These are phyloP conservation scores for Alternaria sp. DNA, from an alignment of 2,329 filamentous ascomycete species.

Conservation along the genomic window DNA sequence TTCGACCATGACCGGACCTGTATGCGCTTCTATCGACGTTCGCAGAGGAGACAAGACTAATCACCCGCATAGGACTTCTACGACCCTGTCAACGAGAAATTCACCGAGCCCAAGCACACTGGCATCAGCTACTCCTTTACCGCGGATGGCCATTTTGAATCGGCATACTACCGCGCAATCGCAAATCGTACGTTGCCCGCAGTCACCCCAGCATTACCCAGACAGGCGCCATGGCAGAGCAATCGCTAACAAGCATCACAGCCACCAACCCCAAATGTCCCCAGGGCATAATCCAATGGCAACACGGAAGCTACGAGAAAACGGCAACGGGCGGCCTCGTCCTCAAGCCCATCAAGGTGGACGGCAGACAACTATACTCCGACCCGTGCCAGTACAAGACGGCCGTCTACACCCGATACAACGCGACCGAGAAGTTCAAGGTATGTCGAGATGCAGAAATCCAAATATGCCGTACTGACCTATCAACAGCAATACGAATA, in stretches of 20 bases:
- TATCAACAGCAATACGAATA: constrained; percentile 49
- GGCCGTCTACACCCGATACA: constrained; percentile 69
- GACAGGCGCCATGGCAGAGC: not conserved
- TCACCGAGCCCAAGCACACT: constrained; percentile 69
- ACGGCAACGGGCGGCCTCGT: constrained; percentile 64
- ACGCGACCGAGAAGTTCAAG: constrained; percentile 67
- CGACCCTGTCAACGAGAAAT: constrained; percentile 67
- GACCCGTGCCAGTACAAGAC: constrained; percentile 65
- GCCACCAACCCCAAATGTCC: constrained; percentile 67
- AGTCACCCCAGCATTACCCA: not conserved
- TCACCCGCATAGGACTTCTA: constrained; percentile 65
- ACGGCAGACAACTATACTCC: constrained; percentile 71
- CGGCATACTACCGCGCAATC: constrained; percentile 72
- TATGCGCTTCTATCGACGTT: constrained; percentile 44
- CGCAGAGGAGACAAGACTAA: constrained; percentile 14
- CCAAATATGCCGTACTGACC: not conserved
- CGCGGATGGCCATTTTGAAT: constrained; percentile 69
- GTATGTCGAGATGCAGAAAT: constrained; percentile 46
- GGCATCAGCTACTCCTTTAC: constrained; percentile 79
- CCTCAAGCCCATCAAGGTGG: constrained; percentile 66
- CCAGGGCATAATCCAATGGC: constrained; percentile 72
- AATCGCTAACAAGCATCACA: constrained; percentile 43
- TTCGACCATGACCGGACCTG: constrained; percentile 71
- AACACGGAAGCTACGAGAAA: constrained; percentile 69
- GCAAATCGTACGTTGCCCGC: constrained; percentile 65